Percentiles rank a stretch among this genome's conserved stretches.
Evolutionary conservation across 129 eudicot species (phyloP).

Genomic region (Oenanthe sinensis): DNA sequence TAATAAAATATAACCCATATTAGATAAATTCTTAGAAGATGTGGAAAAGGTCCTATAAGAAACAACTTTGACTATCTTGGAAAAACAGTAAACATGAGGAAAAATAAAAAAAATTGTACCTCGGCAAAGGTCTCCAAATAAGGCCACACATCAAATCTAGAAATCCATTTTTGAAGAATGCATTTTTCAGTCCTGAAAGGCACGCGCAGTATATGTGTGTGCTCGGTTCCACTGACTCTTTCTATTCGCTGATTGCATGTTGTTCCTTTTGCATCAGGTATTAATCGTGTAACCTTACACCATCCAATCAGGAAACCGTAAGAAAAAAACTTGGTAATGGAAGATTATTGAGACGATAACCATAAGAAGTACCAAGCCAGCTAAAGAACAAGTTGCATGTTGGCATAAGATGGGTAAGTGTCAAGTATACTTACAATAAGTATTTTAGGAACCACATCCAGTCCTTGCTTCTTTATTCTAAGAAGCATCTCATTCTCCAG

Average conservation of each 20-base stretch:
- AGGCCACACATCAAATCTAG: conserved; percentile 41
- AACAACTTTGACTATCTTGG: neutral
- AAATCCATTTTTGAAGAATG: conserved; percentile 36
- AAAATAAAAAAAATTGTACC: conserved; percentile 11
- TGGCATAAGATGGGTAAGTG: neutral
- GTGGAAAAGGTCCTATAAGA: neutral
- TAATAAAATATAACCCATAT: neutral
- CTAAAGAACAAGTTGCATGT: neutral
- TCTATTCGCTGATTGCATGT: conserved; percentile 33
- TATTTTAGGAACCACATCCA: conserved; percentile 24
- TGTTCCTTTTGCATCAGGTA: conserved; percentile 41
- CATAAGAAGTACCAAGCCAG: neutral
- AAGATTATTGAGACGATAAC: neutral
- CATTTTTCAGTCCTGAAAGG: conserved; percentile 37
- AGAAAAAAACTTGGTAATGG: neutral
- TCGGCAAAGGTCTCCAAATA: conserved; percentile 33
- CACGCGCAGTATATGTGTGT: conserved; percentile 30
- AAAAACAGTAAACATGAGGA: neutral
- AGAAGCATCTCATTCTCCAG: conserved; percentile 36
- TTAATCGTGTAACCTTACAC: conserved; percentile 27
- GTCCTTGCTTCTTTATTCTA: conserved; percentile 31
- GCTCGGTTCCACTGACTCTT: conserved; percentile 25
- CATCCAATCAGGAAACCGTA: conserved; percentile 3
- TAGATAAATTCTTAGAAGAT: neutral
- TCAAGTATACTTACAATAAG: conserved; percentile 23